Percentiles rank a stretch among this genome's conserved stretches.
Evolutionary conservation across 352 stramenopile genomes (phyloP).

Genomic region (Phytophthora capsici): DNA sequence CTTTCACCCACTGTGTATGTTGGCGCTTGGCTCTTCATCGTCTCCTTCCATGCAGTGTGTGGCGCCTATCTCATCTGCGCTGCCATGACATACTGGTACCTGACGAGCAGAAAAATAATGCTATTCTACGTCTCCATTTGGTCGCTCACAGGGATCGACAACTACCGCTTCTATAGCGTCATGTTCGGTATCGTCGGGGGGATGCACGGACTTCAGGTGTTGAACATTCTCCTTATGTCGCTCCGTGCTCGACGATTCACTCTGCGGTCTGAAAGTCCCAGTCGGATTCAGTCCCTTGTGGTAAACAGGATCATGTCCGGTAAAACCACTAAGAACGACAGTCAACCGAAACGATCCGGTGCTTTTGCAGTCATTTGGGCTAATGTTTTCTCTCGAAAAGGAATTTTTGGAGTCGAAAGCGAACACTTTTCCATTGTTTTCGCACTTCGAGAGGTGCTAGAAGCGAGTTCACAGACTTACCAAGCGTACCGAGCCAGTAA

Average conservation of each 20-base stretch:
- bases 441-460: slow-evolving; percentile 26
- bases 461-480: slow-evolving; percentile 33
- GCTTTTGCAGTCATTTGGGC: slow-evolving; percentile 1
- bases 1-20: background rate
- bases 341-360: background rate
- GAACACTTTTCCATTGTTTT: slow-evolving; percentile 35
- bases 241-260: slow-evolving; percentile 19
- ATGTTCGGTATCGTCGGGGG: slow-evolving; percentile 36
- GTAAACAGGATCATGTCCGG: background rate
- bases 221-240: slow-evolving; percentile 27
- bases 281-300: slow-evolving; percentile 2
- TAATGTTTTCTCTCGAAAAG: slow-evolving; percentile 19
- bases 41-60: slow-evolving; percentile 30
- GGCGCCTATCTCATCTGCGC: slow-evolving; percentile 29
- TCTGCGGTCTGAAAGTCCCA: slow-evolving; percentile 19
- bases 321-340: background rate
- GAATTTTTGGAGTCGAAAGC: slow-evolving; percentile 34
- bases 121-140: slow-evolving; percentile 36
- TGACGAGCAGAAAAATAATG: slow-evolving; percentile 21
- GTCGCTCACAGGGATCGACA: slow-evolving; percentile 17
- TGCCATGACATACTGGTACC: slow-evolving; percentile 31
- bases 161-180: slow-evolving; percentile 31
- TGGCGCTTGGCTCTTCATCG: slow-evolving; percentile 28
- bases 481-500: slow-evolving; percentile 34
- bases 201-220: slow-evolving; percentile 30